Evolutionary conservation across 176 grass and related monocot genomes (phyloP).

Genomic region (Oropetium thomaeum): DNA sequence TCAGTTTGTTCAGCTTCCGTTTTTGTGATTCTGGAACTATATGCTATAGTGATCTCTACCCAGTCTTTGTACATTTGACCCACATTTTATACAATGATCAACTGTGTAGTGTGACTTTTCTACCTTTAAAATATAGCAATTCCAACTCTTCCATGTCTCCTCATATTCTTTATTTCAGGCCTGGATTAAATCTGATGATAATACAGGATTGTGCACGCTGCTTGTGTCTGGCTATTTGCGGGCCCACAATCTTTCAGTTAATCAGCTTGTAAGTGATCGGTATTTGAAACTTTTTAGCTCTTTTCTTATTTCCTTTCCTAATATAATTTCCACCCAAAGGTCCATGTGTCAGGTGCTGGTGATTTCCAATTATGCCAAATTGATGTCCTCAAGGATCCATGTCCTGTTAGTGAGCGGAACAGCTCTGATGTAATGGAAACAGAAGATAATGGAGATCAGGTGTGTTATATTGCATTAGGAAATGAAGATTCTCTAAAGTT

Average conservation of each 20-base stretch:
- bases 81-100: slow-evolving; percentile 1
- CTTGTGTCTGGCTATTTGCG: slow-evolving; percentile 85
- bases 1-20: background rate
- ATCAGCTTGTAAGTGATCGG: slow-evolving; percentile 77
- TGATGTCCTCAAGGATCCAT: slow-evolving; percentile 88
- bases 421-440: slow-evolving; percentile 66
- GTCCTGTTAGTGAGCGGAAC: slow-evolving; percentile 63
- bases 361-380: slow-evolving; percentile 83
- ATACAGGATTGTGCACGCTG: slow-evolving; percentile 65
- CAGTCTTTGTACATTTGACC: background rate
- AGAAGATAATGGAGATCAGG: slow-evolving; percentile 66
- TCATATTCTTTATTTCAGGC: slow-evolving; percentile 36
- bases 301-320: slow-evolving; percentile 33
- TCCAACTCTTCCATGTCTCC: background rate
- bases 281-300: slow-evolving; percentile 25
- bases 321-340: slow-evolving; percentile 56
- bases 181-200: slow-evolving; percentile 50
- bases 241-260: slow-evolving; percentile 75
- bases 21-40: background rate
- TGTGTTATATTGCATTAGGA: slow-evolving; percentile 41
- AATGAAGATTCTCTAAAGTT: background rate
- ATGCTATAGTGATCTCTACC: background rate
- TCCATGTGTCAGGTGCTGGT: slow-evolving; percentile 85
- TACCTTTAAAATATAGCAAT: background rate
- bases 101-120: background rate